Percentiles rank a stretch among this genome's conserved stretches.
Evolutionary conservation across 495 filamentous ascomycete genomes (phyloP).

Genomic region (Penicillium goetzii): DNA sequence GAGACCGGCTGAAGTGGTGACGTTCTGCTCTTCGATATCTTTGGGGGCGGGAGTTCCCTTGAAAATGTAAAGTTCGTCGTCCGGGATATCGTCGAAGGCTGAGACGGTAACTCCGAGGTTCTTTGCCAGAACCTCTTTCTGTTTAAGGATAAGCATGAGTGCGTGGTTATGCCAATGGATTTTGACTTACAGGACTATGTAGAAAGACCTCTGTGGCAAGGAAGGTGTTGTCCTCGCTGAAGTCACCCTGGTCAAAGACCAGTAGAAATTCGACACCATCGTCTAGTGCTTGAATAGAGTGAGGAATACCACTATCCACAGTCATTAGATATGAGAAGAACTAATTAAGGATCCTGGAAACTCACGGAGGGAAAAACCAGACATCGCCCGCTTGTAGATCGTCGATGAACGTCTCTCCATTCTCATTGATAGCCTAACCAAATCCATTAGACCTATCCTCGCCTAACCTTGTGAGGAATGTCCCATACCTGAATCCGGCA

Average conservation of each 20-base stretch:
- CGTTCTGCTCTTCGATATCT: constrained; percentile 64
- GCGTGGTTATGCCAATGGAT: too few relatives aligned
- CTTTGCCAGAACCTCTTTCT: constrained; percentile 65
- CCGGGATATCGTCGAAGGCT: constrained; percentile 61
- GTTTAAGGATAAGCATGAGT: constrained; percentile 6
- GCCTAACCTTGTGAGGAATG: not conserved
- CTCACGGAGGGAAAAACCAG: constrained; percentile 67
- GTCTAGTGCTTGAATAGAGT: constrained; percentile 67
- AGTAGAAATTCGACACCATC: constrained; percentile 70
- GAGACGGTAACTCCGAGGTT: constrained; percentile 59
- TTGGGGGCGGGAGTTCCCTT: constrained; percentile 62
- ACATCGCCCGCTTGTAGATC: constrained; percentile 69
- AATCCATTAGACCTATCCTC: not conserved
- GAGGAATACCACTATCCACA: constrained; percentile 57
- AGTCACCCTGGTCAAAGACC: constrained; percentile 70
- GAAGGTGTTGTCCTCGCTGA: constrained; percentile 72
- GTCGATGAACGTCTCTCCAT: constrained; percentile 67
- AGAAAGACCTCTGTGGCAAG: constrained; percentile 67
- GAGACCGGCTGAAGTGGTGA: constrained; percentile 60
- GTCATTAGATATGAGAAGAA: not conserved
- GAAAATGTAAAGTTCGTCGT: constrained; percentile 70
- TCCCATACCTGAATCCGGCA: constrained; percentile 53
- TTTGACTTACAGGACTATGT: constrained; percentile 49
- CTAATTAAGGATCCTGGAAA: not conserved
- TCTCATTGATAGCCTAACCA: constrained; percentile 57